Percentiles rank a stretch among this genome's conserved stretches.
phyloP scores from a whole-genome alignment of 164 flowering plant genomes.

The Aristolochia fimbriata region DNA sequence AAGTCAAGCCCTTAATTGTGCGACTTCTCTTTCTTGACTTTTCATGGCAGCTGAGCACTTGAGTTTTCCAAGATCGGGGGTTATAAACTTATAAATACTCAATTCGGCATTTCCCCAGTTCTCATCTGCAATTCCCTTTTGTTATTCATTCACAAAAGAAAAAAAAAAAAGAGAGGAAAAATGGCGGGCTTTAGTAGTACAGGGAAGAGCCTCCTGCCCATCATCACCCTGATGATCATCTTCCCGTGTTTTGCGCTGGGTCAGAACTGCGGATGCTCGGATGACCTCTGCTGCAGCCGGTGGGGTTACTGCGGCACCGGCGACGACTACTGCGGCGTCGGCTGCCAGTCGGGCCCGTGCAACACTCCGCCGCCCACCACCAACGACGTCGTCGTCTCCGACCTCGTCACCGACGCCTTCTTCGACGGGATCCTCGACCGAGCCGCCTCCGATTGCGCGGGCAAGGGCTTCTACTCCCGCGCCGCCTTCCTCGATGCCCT shows the following conservation, averaged over 20 bases:
- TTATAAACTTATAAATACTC: too few relatives aligned
- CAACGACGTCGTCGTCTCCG: constrained; percentile 18
- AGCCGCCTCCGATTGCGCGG: constrained; percentile 30
- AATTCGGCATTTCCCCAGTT: too few relatives aligned
- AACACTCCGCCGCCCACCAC: constrained; percentile 5
- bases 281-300: constrained; percentile 19
- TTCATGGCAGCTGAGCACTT: too few relatives aligned
- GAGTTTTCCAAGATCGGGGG: too few relatives aligned
- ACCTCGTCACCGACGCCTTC: constrained; percentile 30
- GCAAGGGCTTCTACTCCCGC: constrained; percentile 43
- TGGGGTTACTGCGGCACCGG: constrained; percentile 29
- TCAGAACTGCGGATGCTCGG: constrained; percentile 21
- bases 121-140: too few relatives aligned
- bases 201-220: too few relatives aligned
- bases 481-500: constrained; percentile 34
- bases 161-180: too few relatives aligned
- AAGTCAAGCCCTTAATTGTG: too few relatives aligned
- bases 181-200: too few relatives aligned
- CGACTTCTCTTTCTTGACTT: too few relatives aligned
- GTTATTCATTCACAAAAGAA: too few relatives aligned
- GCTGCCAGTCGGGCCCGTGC: constrained; percentile 37
- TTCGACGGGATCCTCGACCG: constrained; percentile 31
- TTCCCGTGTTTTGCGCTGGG: constrained; percentile 1
- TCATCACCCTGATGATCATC: too few relatives aligned
- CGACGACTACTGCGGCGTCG: constrained; percentile 30